phyloP scores from a whole-genome alignment of 1,139 yeast genomes.

The Ogataea hybrid region DNA sequence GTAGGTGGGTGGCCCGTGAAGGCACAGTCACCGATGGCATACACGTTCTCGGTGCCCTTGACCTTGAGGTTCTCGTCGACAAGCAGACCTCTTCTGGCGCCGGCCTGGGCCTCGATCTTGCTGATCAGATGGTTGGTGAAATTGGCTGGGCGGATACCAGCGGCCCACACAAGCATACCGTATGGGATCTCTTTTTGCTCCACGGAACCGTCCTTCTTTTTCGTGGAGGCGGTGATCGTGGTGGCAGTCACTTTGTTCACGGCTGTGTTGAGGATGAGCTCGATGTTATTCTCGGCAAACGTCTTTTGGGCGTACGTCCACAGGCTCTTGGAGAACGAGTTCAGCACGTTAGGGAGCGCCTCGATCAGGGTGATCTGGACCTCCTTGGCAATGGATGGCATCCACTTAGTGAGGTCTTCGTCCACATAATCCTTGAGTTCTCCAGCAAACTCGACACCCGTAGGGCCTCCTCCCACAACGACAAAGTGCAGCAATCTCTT shows the following conservation, averaged over 20 bases:
- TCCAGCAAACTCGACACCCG: constrained; percentile 96
- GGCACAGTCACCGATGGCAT: constrained; percentile 93
- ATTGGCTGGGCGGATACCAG: constrained; percentile 90
- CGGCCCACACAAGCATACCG: constrained; percentile 95
- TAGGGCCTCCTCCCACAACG: constrained; percentile 96
- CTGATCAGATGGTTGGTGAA: constrained; percentile 66
- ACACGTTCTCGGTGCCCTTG: constrained; percentile 80
- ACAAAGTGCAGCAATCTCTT: constrained; percentile 78
- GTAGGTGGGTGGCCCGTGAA: constrained; percentile 91
- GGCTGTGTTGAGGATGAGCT: constrained; percentile 78
- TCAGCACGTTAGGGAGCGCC: constrained; percentile 88
- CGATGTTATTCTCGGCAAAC: constrained; percentile 75
- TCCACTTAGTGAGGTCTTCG: constrained; percentile 86
- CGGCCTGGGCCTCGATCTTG: constrained; percentile 76
- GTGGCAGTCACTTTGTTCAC: constrained; percentile 78
- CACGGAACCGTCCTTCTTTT: constrained; percentile 62
- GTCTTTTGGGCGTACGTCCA: constrained; percentile 83
- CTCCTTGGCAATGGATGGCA: constrained; percentile 81
- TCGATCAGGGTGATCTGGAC: constrained; percentile 83
- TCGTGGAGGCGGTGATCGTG: constrained; percentile 67
- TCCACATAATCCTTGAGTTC: constrained; percentile 92
- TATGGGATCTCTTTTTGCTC: constrained; percentile 70
- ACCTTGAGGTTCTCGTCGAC: constrained; percentile 82
- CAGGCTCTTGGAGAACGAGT: constrained; percentile 81
- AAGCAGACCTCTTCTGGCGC: constrained; percentile 85